These are phyloP conservation scores for Aureobasidium namibiae DNA, from an alignment of 2,329 filamentous ascomycete species.

Conservation along the genomic window DNA sequence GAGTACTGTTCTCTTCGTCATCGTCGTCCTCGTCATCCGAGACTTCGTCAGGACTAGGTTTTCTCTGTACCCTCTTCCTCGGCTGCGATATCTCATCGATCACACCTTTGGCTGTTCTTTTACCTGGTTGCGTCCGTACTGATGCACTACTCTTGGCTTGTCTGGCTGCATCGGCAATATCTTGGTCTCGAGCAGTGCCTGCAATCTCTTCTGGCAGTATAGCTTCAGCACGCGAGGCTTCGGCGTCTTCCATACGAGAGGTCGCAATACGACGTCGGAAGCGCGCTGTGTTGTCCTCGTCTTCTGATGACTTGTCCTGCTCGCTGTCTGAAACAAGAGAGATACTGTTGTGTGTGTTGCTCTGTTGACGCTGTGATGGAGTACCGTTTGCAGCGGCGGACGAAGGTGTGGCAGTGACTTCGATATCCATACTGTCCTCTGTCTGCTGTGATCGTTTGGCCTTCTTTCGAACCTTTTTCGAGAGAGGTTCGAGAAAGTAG, in stretches of 20 bases:
- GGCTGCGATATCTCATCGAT: slow-evolving; percentile 13
- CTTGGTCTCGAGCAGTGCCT: slow-evolving; percentile 11
- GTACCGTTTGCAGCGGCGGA: neutral
- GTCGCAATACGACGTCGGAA: slow-evolving; percentile 24
- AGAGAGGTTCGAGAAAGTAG: slow-evolving; percentile 58
- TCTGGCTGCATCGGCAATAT: slow-evolving; percentile 6
- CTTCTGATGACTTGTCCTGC: slow-evolving; percentile 10
- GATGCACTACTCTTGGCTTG: slow-evolving; percentile 5
- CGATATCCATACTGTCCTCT: slow-evolving; percentile 4
- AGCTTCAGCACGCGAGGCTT: slow-evolving; percentile 11
- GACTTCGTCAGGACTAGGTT: slow-evolving; percentile 15
- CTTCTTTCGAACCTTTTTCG: slow-evolving; percentile 14
- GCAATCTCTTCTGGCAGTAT: slow-evolving; percentile 16
- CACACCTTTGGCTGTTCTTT: slow-evolving; percentile 13
- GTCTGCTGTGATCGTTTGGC: slow-evolving; percentile 6
- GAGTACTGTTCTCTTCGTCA: slow-evolving; percentile 31
- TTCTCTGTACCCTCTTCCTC: slow-evolving; percentile 26
- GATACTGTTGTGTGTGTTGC: slow-evolving; percentile 12
- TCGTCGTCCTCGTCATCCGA: slow-evolving; percentile 47
- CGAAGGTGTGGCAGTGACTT: slow-evolving; percentile 7
- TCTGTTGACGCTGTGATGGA: neutral
- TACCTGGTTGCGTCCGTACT: slow-evolving; percentile 10
- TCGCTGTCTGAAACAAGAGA: slow-evolving; percentile 2
- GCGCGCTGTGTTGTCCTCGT: slow-evolving; percentile 16
- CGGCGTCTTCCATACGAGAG: slow-evolving; percentile 23